Evolutionary conservation across 495 filamentous ascomycete species (phyloP).

Genomic region (Neurospora terricola): DNA sequence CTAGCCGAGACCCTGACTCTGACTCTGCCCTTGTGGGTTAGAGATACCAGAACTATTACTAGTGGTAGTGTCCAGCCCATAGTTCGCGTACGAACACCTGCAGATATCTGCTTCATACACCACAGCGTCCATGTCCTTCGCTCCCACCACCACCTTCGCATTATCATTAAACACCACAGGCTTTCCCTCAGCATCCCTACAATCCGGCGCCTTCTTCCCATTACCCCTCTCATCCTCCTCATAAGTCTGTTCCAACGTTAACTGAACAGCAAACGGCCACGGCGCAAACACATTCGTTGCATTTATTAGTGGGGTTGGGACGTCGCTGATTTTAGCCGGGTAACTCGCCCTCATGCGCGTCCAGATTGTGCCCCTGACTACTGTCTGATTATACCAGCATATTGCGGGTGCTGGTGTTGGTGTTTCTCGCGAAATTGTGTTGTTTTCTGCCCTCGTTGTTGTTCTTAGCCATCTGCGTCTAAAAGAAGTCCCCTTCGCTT

Average conservation of each 20-base stretch:
- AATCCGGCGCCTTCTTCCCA: slow-evolving; percentile 35
- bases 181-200: slow-evolving; percentile 15
- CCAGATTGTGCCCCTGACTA: slow-evolving; percentile 40
- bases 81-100: slow-evolving; percentile 16
- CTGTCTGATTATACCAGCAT: slow-evolving; percentile 44
- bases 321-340: slow-evolving; percentile 14
- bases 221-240: slow-evolving; percentile 7
- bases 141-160: not conserved
- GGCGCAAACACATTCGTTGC: slow-evolving; percentile 13
- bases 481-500: not conserved
- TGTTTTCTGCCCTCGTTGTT: not conserved
- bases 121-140: not conserved
- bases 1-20: not conserved
- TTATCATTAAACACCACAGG: slow-evolving; percentile 5
- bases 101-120: slow-evolving; percentile 5
- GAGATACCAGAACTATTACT: not conserved
- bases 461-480: not conserved
- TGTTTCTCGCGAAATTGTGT: not conserved
- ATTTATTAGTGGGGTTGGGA: not conserved
- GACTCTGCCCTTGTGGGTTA: not conserved
- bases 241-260: slow-evolving; percentile 27
- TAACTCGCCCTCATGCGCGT: slow-evolving; percentile 37
- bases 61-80: slow-evolving; percentile 1
- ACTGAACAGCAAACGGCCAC: slow-evolving; percentile 41
- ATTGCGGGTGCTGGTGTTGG: slow-evolving; percentile 8